Evolutionary conservation across 208 protist genomes (phyloP), one percentile per base, ranked within the genome.

Genomic region (Acanthamoeba culbertsoni): DNA sequence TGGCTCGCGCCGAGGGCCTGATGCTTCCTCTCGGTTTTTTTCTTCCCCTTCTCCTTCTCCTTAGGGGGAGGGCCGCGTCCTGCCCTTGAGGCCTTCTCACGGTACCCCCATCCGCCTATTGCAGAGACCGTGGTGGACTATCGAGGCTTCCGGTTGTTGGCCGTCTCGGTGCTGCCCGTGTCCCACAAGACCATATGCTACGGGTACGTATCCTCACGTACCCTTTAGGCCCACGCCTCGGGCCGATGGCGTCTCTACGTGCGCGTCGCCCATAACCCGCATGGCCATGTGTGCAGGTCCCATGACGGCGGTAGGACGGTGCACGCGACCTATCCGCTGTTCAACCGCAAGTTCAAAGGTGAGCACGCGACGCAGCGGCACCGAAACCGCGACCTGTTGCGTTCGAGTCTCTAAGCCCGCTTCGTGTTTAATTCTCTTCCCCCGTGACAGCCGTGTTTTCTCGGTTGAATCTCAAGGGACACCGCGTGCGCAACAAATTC

Each of bases 81-180:
- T n/a, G n/a, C n/a, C n/a, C n/a, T n/a, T n/a, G n/a, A n/a, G n/a
- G n/a, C n/a, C n/a, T n/a, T n/a, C n/a, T n/a, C n/a, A n/a, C n/a
- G n/a, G n/a, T n/a, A n/a, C n/a, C n/a, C n/a, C n/a, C n/a, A n/a
- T n/a, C n/a, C n/a, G n/a, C n/a, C n/a, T n/a, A n/a, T n/a, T n/a
- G n/a, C n/a, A n/a, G n/a, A n/a, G n/a, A n/a, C n/a, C n/a, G 63
- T 92, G 55, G 88, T 92, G 46, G 88, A 92, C 46, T 92, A 92
- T 42, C 40, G 88, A 53, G 88, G 88, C 16, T 92, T 92, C n/a
- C 37, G 88, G 28, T 33, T 92, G n/a, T 53, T 45, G 35, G 88
- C 88, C 42, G 65, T 92, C 10, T 92, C 88, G 43, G 77, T 92
- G 62, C 65, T 92, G 0, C 88, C 88, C n/a, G 63, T 92, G 7